Evolutionary conservation across 106 monocot species (phyloP).

Genomic region (Chionographis japonica): DNA sequence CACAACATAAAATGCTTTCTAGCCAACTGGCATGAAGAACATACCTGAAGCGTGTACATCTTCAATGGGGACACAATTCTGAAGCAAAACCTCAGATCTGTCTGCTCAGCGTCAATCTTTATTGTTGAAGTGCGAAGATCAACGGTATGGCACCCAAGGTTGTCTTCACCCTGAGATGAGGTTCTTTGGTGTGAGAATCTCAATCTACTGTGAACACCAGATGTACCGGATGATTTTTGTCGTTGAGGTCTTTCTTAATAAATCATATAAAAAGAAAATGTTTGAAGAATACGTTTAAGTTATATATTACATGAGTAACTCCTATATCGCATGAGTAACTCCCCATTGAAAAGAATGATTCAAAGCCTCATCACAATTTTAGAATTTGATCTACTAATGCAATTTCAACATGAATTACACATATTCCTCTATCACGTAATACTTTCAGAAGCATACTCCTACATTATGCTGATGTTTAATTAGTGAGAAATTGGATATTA

Average conservation of each 20-base stretch:
- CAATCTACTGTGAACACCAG: conserved; percentile 46
- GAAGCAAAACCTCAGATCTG: conserved; percentile 92
- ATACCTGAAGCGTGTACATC: conserved; percentile 87
- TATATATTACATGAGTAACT: background rate
- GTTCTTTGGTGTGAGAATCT: conserved; percentile 35
- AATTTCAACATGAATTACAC: no score
- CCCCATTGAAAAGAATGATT: no score
- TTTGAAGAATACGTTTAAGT: background rate
- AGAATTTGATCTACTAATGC: no score
- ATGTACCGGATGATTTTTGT: conserved; percentile 35
- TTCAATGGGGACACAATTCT: conserved; percentile 90
- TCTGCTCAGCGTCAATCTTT: conserved; percentile 89
- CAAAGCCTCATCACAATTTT: no score
- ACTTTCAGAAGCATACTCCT: no score
- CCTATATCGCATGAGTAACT: no score
- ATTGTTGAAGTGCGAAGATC: conserved; percentile 90
- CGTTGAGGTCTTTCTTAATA: conserved; percentile 26
- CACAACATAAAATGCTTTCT: background rate
- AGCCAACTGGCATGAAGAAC: background rate
- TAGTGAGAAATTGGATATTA: no score
- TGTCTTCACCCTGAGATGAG: conserved; percentile 53
- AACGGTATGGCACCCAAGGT: conserved; percentile 55
- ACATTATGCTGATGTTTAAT: no score
- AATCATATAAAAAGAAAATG: background rate
- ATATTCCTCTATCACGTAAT: no score